Evolutionary conservation across 352 stramenopile genomes (phyloP).

Genomic region (Globisporangium cederbergense): DNA sequence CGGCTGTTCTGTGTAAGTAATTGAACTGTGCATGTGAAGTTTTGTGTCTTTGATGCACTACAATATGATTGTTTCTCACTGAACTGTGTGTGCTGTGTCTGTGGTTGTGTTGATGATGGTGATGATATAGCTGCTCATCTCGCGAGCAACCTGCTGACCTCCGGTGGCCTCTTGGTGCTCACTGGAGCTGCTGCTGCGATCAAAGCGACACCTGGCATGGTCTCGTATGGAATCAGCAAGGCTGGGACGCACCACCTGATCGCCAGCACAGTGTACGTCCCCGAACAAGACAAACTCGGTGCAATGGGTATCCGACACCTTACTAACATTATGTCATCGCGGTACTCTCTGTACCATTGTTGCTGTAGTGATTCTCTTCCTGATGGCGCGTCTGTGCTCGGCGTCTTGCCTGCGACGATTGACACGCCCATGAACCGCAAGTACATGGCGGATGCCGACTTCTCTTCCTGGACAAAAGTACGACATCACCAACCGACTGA

Average conservation of each 20-base stretch:
- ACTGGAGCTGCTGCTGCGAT: constrained; percentile 81
- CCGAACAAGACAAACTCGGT: too few relatives aligned
- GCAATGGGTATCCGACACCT: neutral
- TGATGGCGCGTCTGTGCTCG: constrained; percentile 44
- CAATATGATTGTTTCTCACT: constrained; percentile 2
- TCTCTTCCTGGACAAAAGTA: constrained; percentile 80
- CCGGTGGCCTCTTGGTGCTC: constrained; percentile 73
- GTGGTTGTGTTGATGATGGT: neutral
- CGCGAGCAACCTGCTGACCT: constrained; percentile 56
- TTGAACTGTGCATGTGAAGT: neutral
- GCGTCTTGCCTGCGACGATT: constrained; percentile 76
- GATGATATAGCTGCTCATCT: constrained; percentile 64
- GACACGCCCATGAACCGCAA: constrained; percentile 89
- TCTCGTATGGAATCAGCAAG: constrained; percentile 88
- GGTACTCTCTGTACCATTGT: neutral
- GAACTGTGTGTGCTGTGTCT: constrained; percentile 6
- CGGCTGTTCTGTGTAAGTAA: constrained; percentile 32
- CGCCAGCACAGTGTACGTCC: constrained; percentile 66
- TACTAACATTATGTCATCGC: neutral
- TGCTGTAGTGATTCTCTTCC: constrained; percentile 48
- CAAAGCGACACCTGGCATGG: constrained; percentile 76
- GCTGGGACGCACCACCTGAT: constrained; percentile 88
- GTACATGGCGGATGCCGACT: constrained; percentile 84
- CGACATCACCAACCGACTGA: neutral
- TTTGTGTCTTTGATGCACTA: neutral